A percentile compares a stretch with the other conserved stretches of the same genome.
phyloP scores from a whole-genome alignment of 2,329 filamentous ascomycete genomes.

The Talaromyces sp. region DNA sequence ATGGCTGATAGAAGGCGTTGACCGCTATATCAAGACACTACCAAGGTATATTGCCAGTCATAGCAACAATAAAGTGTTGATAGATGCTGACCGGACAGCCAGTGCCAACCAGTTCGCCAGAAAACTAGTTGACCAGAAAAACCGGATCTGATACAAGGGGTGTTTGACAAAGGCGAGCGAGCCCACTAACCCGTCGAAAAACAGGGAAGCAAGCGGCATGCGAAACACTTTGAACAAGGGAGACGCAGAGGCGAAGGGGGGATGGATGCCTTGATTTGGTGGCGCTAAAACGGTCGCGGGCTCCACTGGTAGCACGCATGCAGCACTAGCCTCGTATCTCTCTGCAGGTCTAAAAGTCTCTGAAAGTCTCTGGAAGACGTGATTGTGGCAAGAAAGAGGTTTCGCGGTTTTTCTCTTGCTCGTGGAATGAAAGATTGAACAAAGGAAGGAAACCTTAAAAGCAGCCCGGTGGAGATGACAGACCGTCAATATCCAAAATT shows the following conservation, averaged over 20 bases:
- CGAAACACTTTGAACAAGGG: background rate
- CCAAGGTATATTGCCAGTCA: too few relatives aligned
- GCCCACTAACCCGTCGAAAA: background rate
- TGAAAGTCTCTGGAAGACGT: background rate
- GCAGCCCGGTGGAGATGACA: too few relatives aligned
- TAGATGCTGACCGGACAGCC: background rate
- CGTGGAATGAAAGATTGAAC: too few relatives aligned
- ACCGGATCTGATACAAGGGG: background rate
- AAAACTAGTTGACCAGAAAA: too few relatives aligned
- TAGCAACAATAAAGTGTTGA: too few relatives aligned
- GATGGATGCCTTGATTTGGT: constrained; percentile 1
- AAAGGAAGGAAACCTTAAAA: background rate
- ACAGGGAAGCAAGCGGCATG: constrained; percentile 1
- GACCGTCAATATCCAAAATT: background rate
- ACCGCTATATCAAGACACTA: background rate
- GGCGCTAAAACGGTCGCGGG: background rate
- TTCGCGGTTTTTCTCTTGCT: too few relatives aligned
- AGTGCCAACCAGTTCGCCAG: too few relatives aligned
- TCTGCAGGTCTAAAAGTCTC: background rate
- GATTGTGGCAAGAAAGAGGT: background rate
- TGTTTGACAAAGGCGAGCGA: background rate
- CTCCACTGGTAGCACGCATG: background rate
- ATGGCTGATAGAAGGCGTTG: background rate
- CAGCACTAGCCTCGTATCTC: background rate
- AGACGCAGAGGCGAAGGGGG: background rate